Percentiles rank a stretch among this genome's conserved stretches.
These are phyloP conservation scores for Eucalyptus sp. DNA, from an alignment of 345 rosid genomes.

Conservation along the genomic window DNA sequence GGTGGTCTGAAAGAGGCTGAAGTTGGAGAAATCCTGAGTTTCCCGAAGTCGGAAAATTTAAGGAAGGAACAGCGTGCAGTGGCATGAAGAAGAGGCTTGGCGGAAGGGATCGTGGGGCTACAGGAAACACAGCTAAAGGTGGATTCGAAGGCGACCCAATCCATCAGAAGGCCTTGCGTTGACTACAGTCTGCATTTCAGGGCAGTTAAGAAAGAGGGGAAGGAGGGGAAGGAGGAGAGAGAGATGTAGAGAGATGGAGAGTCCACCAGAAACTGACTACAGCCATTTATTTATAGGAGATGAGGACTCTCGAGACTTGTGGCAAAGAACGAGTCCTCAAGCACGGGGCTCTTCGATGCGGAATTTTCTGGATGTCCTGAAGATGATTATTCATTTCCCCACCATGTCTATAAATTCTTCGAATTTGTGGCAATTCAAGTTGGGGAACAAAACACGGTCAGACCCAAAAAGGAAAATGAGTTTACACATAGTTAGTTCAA, in stretches of 20 bases:
- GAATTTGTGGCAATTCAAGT: neutral
- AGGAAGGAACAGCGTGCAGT: neutral
- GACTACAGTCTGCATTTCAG: neutral
- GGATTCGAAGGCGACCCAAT: neutral
- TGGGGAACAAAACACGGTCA: neutral
- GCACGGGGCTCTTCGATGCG: neutral
- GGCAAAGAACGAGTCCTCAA: neutral
- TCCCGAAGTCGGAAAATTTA: neutral
- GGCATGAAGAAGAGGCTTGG: neutral
- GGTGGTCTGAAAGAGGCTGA: neutral
- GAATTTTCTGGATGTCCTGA: neutral
- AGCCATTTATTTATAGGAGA: neutral
- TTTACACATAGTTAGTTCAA: neutral
- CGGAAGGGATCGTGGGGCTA: neutral
- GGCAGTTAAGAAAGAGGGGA: neutral
- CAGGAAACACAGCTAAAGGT: neutral
- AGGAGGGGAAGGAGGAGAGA: no score
- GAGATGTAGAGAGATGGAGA: neutral
- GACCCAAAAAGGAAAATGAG: neutral
- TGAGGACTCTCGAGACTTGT: neutral
- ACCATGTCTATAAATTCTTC: neutral
- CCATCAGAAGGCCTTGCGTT: neutral
- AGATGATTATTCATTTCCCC: neutral
- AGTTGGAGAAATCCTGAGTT: neutral
- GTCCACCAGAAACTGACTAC: neutral